Evolutionary conservation across 2,329 filamentous ascomycete genomes (phyloP), one percentile per base, ranked within the genome.

Genomic region (Penicillium occitanis): DNA sequence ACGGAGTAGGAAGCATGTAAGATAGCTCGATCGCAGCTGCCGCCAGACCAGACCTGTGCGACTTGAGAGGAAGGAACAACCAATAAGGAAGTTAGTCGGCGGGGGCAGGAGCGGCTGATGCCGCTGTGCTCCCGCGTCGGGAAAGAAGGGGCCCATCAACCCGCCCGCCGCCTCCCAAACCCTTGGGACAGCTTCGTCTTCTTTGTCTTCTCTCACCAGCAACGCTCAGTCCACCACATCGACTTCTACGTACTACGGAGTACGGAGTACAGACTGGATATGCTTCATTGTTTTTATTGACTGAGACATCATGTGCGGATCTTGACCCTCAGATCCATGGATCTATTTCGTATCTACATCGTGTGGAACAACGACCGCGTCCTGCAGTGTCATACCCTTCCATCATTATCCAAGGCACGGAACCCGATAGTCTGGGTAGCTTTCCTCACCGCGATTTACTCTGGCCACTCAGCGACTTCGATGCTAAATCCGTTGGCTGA

Each of bases 401-500:
- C n/a, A 28, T 8, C 35, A 17, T n/a, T 19, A 33, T 42, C 37
- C 59, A 50, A 61, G 59, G 42, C 59, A 35, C 33, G 63, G 44
- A 66, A 37, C 64, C 64, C 64, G 64, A 40, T 40, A 62, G 64
- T 66, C 59, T 66, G 64, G 64, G 57, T 66, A 60, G 58, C 48
- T 61, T 62, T 66, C 30, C 61, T 61, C 57, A 53, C 57, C 50
- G 57, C 64, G 57, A 61, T n/a, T 61, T 46, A 46, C 37, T 25
- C 44, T 30, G 37, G 50, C 64, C 58, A 66, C 33, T 62, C 60
- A 62, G 44, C 44, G 28, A 11, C 42, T 25, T 13, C 46, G 22
- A 51, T 53, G 14, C 22, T 33, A 40, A 28, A 11, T 61, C 37
- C 25, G 37, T 46, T 60, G 57, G 57, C 57, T 44, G 57, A 46